These are phyloP conservation scores for Candida hungchunana DNA, from an alignment of 805 yeast genomes.

Conservation along the genomic window DNA sequence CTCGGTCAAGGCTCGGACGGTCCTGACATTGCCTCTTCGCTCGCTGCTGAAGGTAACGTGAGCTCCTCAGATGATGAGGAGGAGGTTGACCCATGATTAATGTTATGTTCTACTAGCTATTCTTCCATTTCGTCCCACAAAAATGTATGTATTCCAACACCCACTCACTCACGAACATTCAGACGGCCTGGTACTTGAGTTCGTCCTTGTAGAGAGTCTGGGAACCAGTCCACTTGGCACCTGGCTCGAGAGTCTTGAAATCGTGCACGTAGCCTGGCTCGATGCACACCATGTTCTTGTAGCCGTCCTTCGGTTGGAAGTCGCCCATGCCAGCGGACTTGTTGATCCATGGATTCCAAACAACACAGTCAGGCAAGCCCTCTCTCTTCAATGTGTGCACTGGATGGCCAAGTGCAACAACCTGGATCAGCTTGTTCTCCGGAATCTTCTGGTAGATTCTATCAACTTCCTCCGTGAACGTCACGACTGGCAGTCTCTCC, in stretches of 20 bases:
- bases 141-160: neutral
- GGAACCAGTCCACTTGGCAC: constrained; percentile 69
- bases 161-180: constrained; percentile 4
- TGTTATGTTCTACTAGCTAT: neutral
- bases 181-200: constrained; percentile 54
- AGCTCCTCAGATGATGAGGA: constrained; percentile 32
- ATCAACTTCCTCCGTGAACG: constrained; percentile 77
- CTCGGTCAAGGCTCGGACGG: constrained; percentile 21
- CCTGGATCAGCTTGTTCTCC: constrained; percentile 52
- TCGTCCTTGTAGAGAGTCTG: constrained; percentile 58
- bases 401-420: constrained; percentile 68
- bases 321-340: constrained; percentile 83
- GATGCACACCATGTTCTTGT: constrained; percentile 82
- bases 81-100: constrained; percentile 8
- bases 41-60: constrained; percentile 25
- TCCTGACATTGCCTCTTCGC: constrained; percentile 5
- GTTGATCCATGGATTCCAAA: constrained; percentile 96
- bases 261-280: constrained; percentile 89
- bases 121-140: neutral
- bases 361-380: constrained; percentile 68
- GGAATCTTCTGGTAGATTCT: constrained; percentile 70
- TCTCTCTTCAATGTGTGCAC: constrained; percentile 61
- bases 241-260: constrained; percentile 61
- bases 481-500: constrained; percentile 67
- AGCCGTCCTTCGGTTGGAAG: constrained; percentile 83